Percentiles rank a stretch among this genome's conserved stretches.
These are phyloP conservation scores for Hippophae rhamnoides DNA, from an alignment of 306 rosid genomes.

Conservation along the genomic window DNA sequence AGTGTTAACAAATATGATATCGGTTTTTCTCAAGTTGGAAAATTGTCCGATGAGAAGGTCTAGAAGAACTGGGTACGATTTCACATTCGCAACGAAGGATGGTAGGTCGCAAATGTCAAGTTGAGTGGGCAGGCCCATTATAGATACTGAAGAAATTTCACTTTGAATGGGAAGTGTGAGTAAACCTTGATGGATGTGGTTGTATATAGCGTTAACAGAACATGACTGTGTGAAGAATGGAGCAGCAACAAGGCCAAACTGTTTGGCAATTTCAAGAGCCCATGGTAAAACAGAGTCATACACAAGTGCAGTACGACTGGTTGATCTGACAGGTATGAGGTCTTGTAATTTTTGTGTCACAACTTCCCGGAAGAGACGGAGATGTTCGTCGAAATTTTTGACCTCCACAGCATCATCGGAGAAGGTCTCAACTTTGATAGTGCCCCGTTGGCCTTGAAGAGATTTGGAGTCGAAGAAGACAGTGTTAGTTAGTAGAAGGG, in stretches of 20 bases:
- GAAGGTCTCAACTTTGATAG: too few species aligned
- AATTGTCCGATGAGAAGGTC: conserved; percentile 51
- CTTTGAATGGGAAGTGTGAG: neutral
- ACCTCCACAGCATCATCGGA: neutral
- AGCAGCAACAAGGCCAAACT: conserved; percentile 15
- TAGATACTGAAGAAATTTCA: neutral
- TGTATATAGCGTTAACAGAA: conserved; percentile 4
- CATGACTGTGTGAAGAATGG: conserved; percentile 24
- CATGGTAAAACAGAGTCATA: conserved; percentile 22
- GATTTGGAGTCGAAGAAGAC: too few species aligned
- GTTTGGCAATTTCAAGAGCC: conserved; percentile 18
- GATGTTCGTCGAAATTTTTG: neutral
- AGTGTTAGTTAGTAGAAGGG: too few species aligned
- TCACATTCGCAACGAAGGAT: conserved; percentile 39
- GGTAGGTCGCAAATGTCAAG: conserved; percentile 32
- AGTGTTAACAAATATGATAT: conserved; percentile 45
- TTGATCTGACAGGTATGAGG: neutral
- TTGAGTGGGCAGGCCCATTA: conserved; percentile 9
- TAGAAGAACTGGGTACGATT: conserved; percentile 47
- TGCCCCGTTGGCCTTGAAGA: too few species aligned
- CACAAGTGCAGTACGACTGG: conserved; percentile 5
- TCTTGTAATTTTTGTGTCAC: conserved; percentile 4
- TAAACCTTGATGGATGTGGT: conserved; percentile 3
- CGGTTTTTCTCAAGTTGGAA: conserved; percentile 38
- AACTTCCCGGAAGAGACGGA: neutral